These are phyloP conservation scores for Penicillium sumatraense DNA, from an alignment of 2,329 filamentous ascomycete genomes.

Conservation along the genomic window DNA sequence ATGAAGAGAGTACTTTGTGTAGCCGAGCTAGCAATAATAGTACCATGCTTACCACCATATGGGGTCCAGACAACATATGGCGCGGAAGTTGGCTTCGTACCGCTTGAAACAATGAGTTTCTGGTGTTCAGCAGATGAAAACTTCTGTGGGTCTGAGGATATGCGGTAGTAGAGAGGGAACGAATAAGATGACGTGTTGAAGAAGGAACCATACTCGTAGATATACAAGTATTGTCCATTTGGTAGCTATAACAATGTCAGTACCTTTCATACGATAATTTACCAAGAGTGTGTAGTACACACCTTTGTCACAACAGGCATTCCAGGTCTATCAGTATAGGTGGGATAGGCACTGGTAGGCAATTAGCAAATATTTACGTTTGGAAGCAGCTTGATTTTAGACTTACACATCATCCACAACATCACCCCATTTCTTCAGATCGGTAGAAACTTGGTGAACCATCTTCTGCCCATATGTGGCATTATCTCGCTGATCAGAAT, in stretches of 20 bases:
- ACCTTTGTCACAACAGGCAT: constrained; percentile 65
- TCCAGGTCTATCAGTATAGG: constrained; percentile 67
- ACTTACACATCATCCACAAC: constrained; percentile 64
- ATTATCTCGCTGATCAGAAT: constrained; percentile 72
- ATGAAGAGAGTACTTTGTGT: constrained; percentile 50
- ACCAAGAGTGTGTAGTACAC: not conserved
- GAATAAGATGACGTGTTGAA: constrained; percentile 37
- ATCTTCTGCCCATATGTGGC: constrained; percentile 68
- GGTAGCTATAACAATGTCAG: constrained; percentile 49
- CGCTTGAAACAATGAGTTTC: constrained; percentile 51
- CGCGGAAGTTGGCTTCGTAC: constrained; percentile 47
- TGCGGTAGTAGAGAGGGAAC: constrained; percentile 60
- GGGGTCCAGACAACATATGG: constrained; percentile 60
- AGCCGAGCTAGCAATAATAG: constrained; percentile 53
- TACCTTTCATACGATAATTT: not conserved
- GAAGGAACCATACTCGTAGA: constrained; percentile 63
- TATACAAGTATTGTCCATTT: constrained; percentile 65
- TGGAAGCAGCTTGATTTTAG: no score
- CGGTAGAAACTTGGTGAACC: constrained; percentile 64
- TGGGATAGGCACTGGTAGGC: constrained; percentile 49
- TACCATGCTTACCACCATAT: constrained; percentile 52
- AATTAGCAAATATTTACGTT: not conserved
- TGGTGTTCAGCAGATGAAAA: constrained; percentile 49
- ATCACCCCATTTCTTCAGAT: constrained; percentile 65
- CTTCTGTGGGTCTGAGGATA: constrained; percentile 51